These are phyloP conservation scores for Cladophialophora chaetospira DNA, from an alignment of 2,329 filamentous ascomycete species.

Conservation along the genomic window DNA sequence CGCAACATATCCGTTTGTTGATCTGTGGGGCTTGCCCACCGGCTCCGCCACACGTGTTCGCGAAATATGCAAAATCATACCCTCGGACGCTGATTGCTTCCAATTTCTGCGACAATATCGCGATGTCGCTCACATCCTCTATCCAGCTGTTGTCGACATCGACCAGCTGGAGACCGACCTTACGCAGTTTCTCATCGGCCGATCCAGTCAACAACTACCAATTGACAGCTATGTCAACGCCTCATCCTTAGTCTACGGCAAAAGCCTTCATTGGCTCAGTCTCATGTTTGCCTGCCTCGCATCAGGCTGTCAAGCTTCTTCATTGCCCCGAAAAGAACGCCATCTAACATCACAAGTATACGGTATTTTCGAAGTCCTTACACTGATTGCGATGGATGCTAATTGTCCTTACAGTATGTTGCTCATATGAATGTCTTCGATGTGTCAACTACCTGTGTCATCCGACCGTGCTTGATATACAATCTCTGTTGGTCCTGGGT, in stretches of 20 bases:
- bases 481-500: conserved; percentile 62
- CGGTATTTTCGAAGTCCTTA: too few relatives aligned
- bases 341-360: conserved; percentile 66
- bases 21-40: conserved; percentile 61
- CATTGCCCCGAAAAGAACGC: conserved; percentile 58
- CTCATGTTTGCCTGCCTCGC: conserved; percentile 62
- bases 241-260: conserved; percentile 52
- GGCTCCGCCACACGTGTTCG: conserved; percentile 58
- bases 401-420: conserved; percentile 52
- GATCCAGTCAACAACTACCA: conserved; percentile 36
- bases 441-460: conserved; percentile 65
- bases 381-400: too few relatives aligned
- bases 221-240: conserved; percentile 51
- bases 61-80: conserved; percentile 60
- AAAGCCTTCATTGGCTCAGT: conserved; percentile 60
- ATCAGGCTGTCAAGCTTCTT: conserved; percentile 62
- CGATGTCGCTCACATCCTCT: conserved; percentile 60
- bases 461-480: conserved; percentile 61
- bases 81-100: conserved; percentile 59
- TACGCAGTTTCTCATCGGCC: conserved; percentile 54
- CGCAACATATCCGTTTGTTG: conserved; percentile 65
- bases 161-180: conserved; percentile 57
- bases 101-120: conserved; percentile 50
- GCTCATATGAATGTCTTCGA: conserved; percentile 64
- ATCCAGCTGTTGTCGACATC: conserved; percentile 60